A percentile compares a stretch with the other conserved stretches of the same genome.
Conservation (phyloP, 2,329 filamentous ascomycete species). For the Fusarium fracticaudum region DNA sequence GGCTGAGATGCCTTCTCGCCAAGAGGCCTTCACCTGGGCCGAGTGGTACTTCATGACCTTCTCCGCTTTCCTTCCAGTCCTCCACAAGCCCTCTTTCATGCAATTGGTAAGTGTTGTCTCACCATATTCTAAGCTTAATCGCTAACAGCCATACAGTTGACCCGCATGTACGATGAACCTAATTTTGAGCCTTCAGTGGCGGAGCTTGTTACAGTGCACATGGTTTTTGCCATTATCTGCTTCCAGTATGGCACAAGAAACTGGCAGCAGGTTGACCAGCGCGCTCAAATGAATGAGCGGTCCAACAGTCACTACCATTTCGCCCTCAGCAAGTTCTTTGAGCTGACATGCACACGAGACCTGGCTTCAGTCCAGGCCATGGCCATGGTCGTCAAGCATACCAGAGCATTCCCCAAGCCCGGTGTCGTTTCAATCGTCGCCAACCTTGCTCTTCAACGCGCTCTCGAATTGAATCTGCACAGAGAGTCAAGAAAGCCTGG, state of each 20-base stretch:
- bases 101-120: constrained; percentile 62
- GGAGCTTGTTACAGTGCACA: constrained; percentile 77
- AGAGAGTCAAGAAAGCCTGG: constrained; percentile 67
- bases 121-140: neutral
- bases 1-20: constrained; percentile 69
- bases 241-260: constrained; percentile 82
- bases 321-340: constrained; percentile 72
- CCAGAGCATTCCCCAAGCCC: constrained; percentile 82
- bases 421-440: constrained; percentile 77
- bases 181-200: constrained; percentile 69
- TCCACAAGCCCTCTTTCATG: constrained; percentile 82
- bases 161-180: constrained; percentile 75
- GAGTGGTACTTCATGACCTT: constrained; percentile 81
- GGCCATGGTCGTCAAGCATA: constrained; percentile 75
- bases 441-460: constrained; percentile 71
- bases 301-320: constrained; percentile 85
- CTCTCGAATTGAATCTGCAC: constrained; percentile 80
- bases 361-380: constrained; percentile 78
- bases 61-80: constrained; percentile 75
- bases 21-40: constrained; percentile 73
- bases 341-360: constrained; percentile 69
- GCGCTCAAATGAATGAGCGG: constrained; percentile 66
- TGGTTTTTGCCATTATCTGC: constrained; percentile 81
- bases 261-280: constrained; percentile 62
- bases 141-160: constrained; percentile 55